Evolutionary conservation across 441 rosid genomes (phyloP).

Genomic region (Erysimum cheiri): DNA sequence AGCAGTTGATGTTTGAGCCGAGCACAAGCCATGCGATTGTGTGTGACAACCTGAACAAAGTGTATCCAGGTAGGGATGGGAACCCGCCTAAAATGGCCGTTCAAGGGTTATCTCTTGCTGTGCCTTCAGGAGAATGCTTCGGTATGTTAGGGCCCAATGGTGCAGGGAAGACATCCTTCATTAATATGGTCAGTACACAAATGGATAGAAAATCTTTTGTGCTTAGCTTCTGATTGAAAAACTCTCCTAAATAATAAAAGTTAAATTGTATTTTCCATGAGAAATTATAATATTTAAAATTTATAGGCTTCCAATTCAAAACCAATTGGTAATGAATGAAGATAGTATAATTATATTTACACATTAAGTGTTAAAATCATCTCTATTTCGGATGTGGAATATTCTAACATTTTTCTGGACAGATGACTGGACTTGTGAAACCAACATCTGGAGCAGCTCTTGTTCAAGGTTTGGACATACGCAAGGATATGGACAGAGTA

Average conservation of each 20-base stretch:
- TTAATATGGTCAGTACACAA: constrained; percentile 73
- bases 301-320: background rate
- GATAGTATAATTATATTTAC: background rate
- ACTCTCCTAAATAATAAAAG: background rate
- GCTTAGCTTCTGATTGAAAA: background rate
- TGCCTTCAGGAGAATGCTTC: constrained; percentile 94
- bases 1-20: constrained; percentile 67
- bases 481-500: constrained; percentile 72
- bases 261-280: background rate
- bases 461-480: constrained; percentile 79
- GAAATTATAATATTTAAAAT: background rate
- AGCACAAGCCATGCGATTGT: constrained; percentile 64
- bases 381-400: background rate
- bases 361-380: background rate
- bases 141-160: constrained; percentile 99
- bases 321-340: background rate
- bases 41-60: constrained; percentile 74
- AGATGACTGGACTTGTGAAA: constrained; percentile 95
- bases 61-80: constrained; percentile 88
- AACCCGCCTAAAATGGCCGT: constrained; percentile 89
- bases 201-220: background rate
- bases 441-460: constrained; percentile 84
- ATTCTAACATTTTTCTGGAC: constrained; percentile 22
- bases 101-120: constrained; percentile 81
- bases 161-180: constrained; percentile 96